phyloP scores from a whole-genome alignment of 495 filamentous ascomycete species.

The Penicillium turbatum region DNA sequence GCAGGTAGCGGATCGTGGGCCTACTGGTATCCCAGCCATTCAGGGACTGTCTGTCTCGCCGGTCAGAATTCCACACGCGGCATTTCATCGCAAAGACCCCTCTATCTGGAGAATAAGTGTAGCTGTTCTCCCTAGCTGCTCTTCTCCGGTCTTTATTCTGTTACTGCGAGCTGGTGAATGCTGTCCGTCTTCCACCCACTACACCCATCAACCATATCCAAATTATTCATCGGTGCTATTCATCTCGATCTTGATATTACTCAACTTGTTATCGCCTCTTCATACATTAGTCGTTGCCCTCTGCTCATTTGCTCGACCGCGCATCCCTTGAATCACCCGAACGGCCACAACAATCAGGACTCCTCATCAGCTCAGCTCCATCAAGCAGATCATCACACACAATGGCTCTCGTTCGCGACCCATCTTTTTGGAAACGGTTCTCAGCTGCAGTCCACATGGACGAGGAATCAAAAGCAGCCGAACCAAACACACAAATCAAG shows the following conservation, averaged over 20 bases:
- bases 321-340: constrained; percentile 2
- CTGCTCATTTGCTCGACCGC: not conserved
- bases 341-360: not conserved
- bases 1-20: constrained; percentile 3
- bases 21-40: constrained; percentile 5
- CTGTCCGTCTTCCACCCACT: not conserved
- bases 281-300: not conserved
- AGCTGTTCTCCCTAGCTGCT: constrained; percentile 5
- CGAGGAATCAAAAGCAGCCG: constrained; percentile 28
- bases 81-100: constrained; percentile 7
- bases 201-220: not conserved
- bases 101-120: constrained; percentile 17
- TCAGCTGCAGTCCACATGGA: constrained; percentile 53
- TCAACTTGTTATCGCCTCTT: not conserved
- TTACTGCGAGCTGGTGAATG: not conserved
- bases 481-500: constrained; percentile 12
- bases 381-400: constrained; percentile 1
- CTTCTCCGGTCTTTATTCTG: not conserved
- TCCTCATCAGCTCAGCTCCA: too few species aligned
- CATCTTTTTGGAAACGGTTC: constrained; percentile 61
- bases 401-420: constrained; percentile 53
- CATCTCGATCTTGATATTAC: not conserved
- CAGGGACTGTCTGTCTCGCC: not conserved
- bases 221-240: not conserved
- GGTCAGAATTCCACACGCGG: constrained; percentile 11